Conservation (phyloP, 2,329 filamentous ascomycete genomes). For the Capronia epimyces region DNA sequence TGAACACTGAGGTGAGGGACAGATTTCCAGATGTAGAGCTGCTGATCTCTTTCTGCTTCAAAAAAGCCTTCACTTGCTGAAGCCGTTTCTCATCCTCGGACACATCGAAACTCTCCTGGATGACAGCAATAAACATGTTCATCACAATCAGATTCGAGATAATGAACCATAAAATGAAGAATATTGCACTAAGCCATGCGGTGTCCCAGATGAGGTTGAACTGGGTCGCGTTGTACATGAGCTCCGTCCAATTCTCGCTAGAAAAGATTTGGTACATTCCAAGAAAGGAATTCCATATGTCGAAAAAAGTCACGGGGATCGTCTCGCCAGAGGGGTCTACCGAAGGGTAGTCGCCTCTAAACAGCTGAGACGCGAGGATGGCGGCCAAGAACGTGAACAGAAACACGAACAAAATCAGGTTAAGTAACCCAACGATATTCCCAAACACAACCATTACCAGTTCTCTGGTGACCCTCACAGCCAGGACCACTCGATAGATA, state of each 20-base stretch:
- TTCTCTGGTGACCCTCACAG: conserved; percentile 77
- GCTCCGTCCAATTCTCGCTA: conserved; percentile 89
- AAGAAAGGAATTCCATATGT: conserved; percentile 91
- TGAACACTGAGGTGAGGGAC: conserved; percentile 66
- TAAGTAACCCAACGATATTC: conserved; percentile 85
- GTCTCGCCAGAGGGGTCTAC: conserved; percentile 57
- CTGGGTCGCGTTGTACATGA: conserved; percentile 75
- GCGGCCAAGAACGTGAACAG: conserved; percentile 89
- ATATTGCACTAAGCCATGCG: conserved; percentile 88
- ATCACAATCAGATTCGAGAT: conserved; percentile 90
- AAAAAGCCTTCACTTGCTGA: conserved; percentile 90
- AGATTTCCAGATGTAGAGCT: conserved; percentile 61
- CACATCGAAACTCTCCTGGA: conserved; percentile 98
- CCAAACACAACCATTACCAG: conserved; percentile 82
- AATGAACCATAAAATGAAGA: conserved; percentile 93
- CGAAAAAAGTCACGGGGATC: conserved; percentile 71
- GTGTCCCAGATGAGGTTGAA: conserved; percentile 62
- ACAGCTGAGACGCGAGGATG: conserved; percentile 88
- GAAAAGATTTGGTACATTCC: conserved; percentile 97
- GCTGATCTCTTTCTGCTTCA: conserved; percentile 83
- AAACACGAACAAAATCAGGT: conserved; percentile 94
- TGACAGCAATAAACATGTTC: conserved; percentile 99
- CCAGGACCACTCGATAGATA: conserved; percentile 85
- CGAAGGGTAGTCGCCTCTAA: conserved; percentile 74
- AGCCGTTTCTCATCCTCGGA: conserved; percentile 96